phyloP scores from a whole-genome alignment of 164 flowering plant species.

The Dillenia suffruticosa region DNA sequence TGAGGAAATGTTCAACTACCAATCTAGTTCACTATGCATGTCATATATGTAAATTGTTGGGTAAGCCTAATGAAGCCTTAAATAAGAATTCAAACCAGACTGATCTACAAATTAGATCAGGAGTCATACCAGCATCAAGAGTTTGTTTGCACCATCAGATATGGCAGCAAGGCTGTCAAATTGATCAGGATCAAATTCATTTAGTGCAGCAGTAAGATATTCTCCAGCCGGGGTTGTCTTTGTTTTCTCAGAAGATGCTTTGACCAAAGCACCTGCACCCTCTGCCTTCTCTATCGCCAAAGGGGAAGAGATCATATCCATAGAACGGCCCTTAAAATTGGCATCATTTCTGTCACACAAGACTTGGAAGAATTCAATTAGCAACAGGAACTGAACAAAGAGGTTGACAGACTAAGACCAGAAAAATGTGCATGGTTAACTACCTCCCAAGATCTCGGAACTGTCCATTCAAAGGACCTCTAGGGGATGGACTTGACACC shows the following conservation, averaged over 20 bases:
- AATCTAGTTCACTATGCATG: too few species aligned
- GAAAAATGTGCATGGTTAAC: not conserved
- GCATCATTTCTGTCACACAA: constrained; percentile 42
- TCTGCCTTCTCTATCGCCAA: constrained; percentile 44
- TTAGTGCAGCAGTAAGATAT: constrained; percentile 87
- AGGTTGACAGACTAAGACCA: not conserved
- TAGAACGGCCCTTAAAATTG: constrained; percentile 39
- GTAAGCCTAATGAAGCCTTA: not conserved
- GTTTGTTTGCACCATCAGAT: constrained; percentile 99
- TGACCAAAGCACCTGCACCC: constrained; percentile 62
- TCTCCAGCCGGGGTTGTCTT: constrained; percentile 98
- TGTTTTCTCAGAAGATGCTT: constrained; percentile 61
- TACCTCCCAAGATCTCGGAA: constrained; percentile 52
- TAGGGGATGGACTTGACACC: constrained; percentile 62
- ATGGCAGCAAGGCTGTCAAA: constrained; percentile 89
- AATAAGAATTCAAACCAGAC: not conserved
- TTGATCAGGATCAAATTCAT: constrained; percentile 94
- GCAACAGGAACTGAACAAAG: not conserved
- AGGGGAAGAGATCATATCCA: constrained; percentile 45
- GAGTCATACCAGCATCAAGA: constrained; percentile 85
- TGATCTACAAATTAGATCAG: not conserved
- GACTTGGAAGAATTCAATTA: constrained; percentile 4
- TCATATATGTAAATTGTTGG: not conserved
- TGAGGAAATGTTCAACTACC: too few species aligned
- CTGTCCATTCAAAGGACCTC: constrained; percentile 30